A percentile compares a stretch with the other conserved stretches of the same genome.
These are phyloP conservation scores for Austroboletus niveus DNA, from an alignment of 1,284 basidiomycete species.

Conservation along the genomic window DNA sequence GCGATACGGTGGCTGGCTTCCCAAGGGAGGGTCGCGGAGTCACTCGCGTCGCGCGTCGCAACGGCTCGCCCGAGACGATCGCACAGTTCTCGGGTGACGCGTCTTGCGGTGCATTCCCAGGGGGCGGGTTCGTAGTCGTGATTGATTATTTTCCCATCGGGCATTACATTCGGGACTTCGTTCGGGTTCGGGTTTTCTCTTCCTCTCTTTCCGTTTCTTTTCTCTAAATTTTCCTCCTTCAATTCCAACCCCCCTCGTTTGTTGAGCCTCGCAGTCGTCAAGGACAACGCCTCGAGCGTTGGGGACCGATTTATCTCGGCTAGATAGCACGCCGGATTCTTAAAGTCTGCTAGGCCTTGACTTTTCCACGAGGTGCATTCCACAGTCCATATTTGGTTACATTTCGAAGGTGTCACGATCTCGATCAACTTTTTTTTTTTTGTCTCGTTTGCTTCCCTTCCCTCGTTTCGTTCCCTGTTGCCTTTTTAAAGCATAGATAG, in stretches of 20 bases:
- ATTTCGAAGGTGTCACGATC: slow-evolving; percentile 9
- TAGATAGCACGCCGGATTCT: slow-evolving; percentile 17
- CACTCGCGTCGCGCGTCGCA: background rate
- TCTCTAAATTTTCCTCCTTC: background rate
- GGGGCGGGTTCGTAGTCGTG: too few species aligned
- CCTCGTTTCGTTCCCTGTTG: background rate
- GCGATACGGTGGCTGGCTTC: background rate
- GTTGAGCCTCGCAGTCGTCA: background rate
- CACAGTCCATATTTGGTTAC: slow-evolving; percentile 14
- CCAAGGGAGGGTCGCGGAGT: background rate
- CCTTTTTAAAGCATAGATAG: background rate
- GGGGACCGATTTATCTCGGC: slow-evolving; percentile 19
- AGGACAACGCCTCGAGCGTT: background rate
- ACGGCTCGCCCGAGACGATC: background rate
- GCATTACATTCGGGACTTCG: background rate
- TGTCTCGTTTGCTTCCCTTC: background rate
- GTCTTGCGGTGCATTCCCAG: too few species aligned
- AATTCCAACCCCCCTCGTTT: background rate
- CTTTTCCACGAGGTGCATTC: slow-evolving; percentile 26
- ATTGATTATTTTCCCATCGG: background rate
- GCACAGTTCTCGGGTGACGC: background rate
- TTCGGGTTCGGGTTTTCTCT: background rate
- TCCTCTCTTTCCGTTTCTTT: background rate
- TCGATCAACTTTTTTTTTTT: background rate
- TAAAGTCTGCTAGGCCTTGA: slow-evolving; percentile 7